Conservation (phyloP, 2,329 filamentous ascomycete species). For the Reticulascus tulasneorum region DNA sequence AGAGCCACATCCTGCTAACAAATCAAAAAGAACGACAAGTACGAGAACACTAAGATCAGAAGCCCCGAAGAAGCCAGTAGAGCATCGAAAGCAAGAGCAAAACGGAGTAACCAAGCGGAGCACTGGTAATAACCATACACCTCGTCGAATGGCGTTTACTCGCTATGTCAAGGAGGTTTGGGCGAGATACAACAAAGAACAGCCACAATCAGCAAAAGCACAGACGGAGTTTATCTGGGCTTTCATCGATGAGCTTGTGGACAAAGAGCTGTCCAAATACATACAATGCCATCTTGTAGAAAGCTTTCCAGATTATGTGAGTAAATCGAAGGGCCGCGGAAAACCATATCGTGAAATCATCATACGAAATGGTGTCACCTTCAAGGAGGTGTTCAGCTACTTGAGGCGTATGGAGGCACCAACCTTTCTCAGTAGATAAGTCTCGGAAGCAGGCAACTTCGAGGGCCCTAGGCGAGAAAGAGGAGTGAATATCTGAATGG, state of each 20-base stretch:
- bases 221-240: slow-evolving; percentile 2
- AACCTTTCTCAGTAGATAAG: too few species aligned
- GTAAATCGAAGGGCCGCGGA: background rate
- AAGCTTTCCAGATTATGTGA: background rate
- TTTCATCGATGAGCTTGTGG: slow-evolving; percentile 2
- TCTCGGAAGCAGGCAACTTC: too few species aligned
- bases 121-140: background rate
- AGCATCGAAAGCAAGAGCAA: background rate
- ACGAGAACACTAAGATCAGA: too few species aligned
- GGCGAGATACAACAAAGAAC: background rate
- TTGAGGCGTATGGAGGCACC: too few species aligned
- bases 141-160: background rate
- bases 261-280: slow-evolving; percentile 1
- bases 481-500: too few species aligned
- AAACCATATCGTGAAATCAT: slow-evolving; percentile 1
- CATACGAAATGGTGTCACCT: too few species aligned
- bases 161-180: background rate
- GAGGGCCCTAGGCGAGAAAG: too few species aligned
- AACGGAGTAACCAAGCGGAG: background rate
- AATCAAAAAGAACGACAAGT: too few species aligned
- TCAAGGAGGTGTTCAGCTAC: too few species aligned
- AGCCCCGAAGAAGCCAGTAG: background rate
- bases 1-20: too few species aligned
- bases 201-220: background rate
- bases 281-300: background rate